A percentile compares a stretch with the other conserved stretches of the same genome.
Evolutionary conservation across 2,329 filamentous ascomycete genomes (phyloP).

Genomic region (Chaetothyriales sp.): DNA sequence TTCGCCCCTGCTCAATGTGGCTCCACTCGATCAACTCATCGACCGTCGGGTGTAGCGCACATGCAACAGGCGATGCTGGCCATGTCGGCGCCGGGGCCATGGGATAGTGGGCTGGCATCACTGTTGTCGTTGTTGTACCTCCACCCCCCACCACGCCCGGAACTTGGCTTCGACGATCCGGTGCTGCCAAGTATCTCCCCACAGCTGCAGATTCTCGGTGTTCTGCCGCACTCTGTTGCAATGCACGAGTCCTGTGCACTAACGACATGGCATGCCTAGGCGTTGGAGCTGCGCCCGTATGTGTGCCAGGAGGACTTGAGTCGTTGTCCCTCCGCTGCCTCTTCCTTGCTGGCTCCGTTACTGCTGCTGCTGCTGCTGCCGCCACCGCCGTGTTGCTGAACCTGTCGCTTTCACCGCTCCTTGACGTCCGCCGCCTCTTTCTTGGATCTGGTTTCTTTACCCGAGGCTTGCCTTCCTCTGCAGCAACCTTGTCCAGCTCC

Average conservation of each 20-base stretch:
- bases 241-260: not conserved
- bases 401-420: not conserved
- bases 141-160: no score
- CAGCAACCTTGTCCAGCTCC: slow-evolving; percentile 8
- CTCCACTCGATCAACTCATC: not conserved
- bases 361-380: no score
- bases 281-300: not conserved
- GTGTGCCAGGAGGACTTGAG: not conserved
- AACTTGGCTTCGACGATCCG: no score
- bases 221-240: not conserved
- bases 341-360: not conserved
- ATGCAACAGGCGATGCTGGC: not conserved
- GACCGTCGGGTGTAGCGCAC: not conserved
- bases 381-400: not conserved
- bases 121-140: no score
- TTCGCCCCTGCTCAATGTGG: not conserved
- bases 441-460: not conserved
- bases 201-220: not conserved
- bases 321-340: not conserved
- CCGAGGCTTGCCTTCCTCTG: slow-evolving; percentile 2
- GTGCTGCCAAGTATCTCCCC: not conserved
- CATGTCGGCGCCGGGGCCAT: not conserved
- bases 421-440: not conserved
- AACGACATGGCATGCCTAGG: not conserved
- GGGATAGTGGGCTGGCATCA: not conserved